Evolutionary conservation across 2,329 filamentous ascomycete genomes (phyloP), one percentile per base, ranked within the genome.

Genomic region (Fusarium sp.): DNA sequence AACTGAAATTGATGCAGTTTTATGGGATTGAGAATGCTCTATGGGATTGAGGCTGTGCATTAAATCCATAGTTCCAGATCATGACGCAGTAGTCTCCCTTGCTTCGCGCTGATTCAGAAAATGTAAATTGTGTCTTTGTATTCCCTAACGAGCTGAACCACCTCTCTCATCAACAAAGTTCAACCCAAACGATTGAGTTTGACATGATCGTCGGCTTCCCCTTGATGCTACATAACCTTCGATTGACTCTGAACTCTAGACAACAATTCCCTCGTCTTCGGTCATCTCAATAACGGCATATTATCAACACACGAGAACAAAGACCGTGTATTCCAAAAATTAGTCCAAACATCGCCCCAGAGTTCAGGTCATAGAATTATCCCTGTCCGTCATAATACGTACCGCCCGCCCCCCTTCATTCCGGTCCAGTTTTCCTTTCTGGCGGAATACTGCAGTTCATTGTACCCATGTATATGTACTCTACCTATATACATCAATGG

Each of bases 151-250:
- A 10, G 26, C 47, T 36, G 26, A 56, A 36, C 23, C 31, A 16
- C 50, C 57, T 57, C 61, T 16, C 12, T 23, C 15, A n/a, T 30
- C 15, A 60, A 54, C 41, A 60, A 47, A 60, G 46, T 65, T 65
- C 53, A 65, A 41, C 40, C 41, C 41, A 65, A 34, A 38, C 62
- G 61, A 65, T 65, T 65, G 54, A 65, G 62, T 65, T 65, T 60
- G n/a, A n/a, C 23, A 37, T 38, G 46, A 65, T 60, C 53, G 37
- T 38, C 54, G 30, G 16, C 16, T 28, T 40, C 53, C 61, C 61
- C 62, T 46, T 53, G 38, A 26, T 65, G 13, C 42, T 18, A 10
- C 40, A 9, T 26, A 16, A 28, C 42, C 30, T 30, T 30, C 30
- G 30, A 30, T 30, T 30, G 6, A 45, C 42, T 20, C 42, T 45